Conservation (phyloP, 495 filamentous ascomycete genomes). For the Collariella sp. region DNA sequence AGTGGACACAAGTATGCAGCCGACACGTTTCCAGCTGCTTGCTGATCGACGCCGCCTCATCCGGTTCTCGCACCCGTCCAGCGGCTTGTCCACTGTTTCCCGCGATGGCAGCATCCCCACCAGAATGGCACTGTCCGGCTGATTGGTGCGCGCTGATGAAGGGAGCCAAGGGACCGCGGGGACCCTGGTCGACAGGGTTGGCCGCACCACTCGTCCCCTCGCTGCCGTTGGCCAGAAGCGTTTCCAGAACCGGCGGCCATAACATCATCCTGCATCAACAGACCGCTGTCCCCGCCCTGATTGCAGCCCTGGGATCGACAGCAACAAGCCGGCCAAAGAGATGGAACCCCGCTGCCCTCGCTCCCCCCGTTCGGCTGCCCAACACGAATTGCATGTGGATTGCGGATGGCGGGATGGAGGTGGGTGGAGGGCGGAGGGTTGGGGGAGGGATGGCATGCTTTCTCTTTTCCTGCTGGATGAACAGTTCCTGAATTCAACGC, state of each 20-base stretch:
- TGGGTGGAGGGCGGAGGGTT: too few species aligned
- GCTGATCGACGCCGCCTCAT: conserved; percentile 4
- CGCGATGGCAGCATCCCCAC: not conserved
- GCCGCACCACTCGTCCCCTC: not conserved
- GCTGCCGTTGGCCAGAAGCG: conserved; percentile 11
- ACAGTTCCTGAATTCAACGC: too few species aligned
- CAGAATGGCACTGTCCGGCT: not conserved
- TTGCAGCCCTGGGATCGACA: conserved; percentile 17
- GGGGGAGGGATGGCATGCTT: too few species aligned
- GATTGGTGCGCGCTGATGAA: not conserved
- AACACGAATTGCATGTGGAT: too few species aligned
- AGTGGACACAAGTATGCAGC: not conserved
- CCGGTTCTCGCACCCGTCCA: conserved; percentile 2
- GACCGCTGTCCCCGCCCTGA: conserved; percentile 15
- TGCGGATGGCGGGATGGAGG: too few species aligned
- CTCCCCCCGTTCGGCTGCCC: too few species aligned
- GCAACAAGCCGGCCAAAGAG: not conserved
- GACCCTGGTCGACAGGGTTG: not conserved
- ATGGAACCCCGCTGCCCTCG: not conserved
- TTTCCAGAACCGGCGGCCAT: conserved; percentile 20
- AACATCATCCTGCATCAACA: conserved; percentile 23
- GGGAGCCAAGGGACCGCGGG: not conserved
- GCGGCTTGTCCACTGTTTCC: not conserved
- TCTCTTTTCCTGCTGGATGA: too few species aligned
- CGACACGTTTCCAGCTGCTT: conserved; percentile 5